These are phyloP conservation scores for Pyronema omphalodes DNA, from an alignment of 495 filamentous ascomycete species.

Conservation along the genomic window DNA sequence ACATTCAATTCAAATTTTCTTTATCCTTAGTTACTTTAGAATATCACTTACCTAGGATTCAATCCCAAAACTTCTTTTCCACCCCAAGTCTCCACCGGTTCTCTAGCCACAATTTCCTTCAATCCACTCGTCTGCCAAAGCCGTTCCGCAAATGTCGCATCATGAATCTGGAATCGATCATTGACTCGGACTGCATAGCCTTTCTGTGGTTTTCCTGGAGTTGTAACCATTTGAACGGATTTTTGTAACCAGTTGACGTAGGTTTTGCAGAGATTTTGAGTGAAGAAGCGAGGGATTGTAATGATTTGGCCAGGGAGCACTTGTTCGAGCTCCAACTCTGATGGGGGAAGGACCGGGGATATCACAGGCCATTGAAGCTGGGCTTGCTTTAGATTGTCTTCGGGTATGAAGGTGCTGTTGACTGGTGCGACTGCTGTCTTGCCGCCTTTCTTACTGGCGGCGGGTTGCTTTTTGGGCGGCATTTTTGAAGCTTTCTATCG, in stretches of 20 bases:
- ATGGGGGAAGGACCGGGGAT: constrained; percentile 48
- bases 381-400: constrained; percentile 4
- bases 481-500: neutral
- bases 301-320: constrained; percentile 53
- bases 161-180: constrained; percentile 73
- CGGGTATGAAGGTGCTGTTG: constrained; percentile 4
- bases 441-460: neutral
- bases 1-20: neutral
- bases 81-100: constrained; percentile 42
- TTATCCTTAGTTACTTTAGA: neutral
- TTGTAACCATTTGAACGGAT: constrained; percentile 58
- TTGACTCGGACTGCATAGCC: constrained; percentile 78
- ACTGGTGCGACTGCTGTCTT: neutral
- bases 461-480: constrained; percentile 5
- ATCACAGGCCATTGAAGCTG: constrained; percentile 61
- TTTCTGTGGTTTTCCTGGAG: constrained; percentile 65
- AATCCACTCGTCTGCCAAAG: constrained; percentile 51
- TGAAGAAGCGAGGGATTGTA: constrained; percentile 59
- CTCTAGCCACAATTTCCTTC: constrained; percentile 31
- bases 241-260: constrained; percentile 57
- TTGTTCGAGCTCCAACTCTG: constrained; percentile 41
- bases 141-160: constrained; percentile 51
- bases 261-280: constrained; percentile 57
- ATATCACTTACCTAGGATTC: constrained; percentile 44
- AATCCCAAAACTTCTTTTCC: constrained; percentile 71